These are phyloP conservation scores for Capsella bursapastoris DNA, from an alignment of 345 rosid genomes.

Conservation along the genomic window DNA sequence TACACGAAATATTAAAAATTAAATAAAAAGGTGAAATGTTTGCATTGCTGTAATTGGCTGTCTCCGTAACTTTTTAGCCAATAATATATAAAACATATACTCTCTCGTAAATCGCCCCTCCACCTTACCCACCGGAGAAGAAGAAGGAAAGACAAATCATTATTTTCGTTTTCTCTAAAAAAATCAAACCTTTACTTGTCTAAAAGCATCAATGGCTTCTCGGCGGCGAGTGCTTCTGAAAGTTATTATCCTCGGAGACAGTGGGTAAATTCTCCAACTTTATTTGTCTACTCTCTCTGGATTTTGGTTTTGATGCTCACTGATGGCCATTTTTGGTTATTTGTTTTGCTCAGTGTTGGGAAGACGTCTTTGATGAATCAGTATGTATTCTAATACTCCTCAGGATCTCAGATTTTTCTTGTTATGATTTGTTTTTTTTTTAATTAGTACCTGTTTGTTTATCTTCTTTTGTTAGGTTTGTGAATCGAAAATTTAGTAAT, in stretches of 20 bases:
- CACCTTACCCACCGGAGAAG: neutral
- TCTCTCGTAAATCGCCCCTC: neutral
- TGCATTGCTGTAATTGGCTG: conserved; percentile 15
- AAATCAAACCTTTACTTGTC: neutral
- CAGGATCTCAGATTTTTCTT: conserved; percentile 25
- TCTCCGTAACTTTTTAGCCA: conserved; percentile 19
- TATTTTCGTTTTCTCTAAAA: neutral
- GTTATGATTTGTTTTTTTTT: neutral
- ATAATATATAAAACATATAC: neutral
- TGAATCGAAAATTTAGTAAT: conserved; percentile 84
- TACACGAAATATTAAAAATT: no score
- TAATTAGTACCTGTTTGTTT: neutral
- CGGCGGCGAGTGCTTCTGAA: conserved; percentile 80
- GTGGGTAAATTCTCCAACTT: conserved; percentile 54
- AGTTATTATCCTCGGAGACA: conserved; percentile 90
- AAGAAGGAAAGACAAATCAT: neutral
- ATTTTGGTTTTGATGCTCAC: neutral
- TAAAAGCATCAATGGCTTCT: conserved; percentile 63
- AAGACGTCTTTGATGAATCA: conserved; percentile 94
- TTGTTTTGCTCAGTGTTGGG: conserved; percentile 65
- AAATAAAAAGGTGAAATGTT: neutral
- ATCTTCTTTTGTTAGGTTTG: conserved; percentile 56
- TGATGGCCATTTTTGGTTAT: neutral
- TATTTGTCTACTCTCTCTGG: neutral
- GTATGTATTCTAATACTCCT: conserved; percentile 48